Evolutionary conservation across 140 eudicot genomes (phyloP), one percentile per base, ranked within the genome.

Genomic region (Flaveria floridana): DNA sequence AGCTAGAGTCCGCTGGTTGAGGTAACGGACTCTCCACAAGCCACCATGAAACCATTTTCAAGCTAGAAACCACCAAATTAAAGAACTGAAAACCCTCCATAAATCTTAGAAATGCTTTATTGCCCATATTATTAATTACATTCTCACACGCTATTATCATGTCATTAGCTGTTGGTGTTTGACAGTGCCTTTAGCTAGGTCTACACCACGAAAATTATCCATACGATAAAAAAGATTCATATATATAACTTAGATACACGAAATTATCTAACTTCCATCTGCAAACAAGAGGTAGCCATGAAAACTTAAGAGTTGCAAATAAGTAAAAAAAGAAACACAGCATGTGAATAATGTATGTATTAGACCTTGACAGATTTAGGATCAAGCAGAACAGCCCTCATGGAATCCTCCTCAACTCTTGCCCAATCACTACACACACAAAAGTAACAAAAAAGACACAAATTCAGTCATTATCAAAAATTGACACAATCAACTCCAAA

Each of bases 381-480:
- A 85, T 93, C 98, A 48, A 93, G 96, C 74, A 85, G 89, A 69
- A 90, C 76, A 25, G 98, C 98, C 70, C 70, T 82, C 75, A 84
- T 75, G 70, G 91, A 93, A 82, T 89, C 98, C 77, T 89, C 91
- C 76, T 93, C 98, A 70, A 90, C 97, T 78, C 86, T 84, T 6
- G 80, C 55, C 98, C 98, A 93, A 56, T 93, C 89, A 85, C 98
- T 93, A 69, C 20, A 82, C 57, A 76, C 34, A 57, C 59, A 62
- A 20, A 73, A 70, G 8, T 41, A 62, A 19, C 13, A 59, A 10
- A 48, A 5, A 61, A 72, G 34, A 39, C 13, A 82, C 61, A 67
- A 76, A 42, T 12, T 53, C 14, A 72, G 56, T 44, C 68, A 71
- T 11, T n/a, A 21, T 62, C 25, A 12, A 50, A 50, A 25, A 16